A percentile compares a stretch with the other conserved stretches of the same genome.
phyloP scores from a whole-genome alignment of 306 rosid species.

The Clitoria ternatea region DNA sequence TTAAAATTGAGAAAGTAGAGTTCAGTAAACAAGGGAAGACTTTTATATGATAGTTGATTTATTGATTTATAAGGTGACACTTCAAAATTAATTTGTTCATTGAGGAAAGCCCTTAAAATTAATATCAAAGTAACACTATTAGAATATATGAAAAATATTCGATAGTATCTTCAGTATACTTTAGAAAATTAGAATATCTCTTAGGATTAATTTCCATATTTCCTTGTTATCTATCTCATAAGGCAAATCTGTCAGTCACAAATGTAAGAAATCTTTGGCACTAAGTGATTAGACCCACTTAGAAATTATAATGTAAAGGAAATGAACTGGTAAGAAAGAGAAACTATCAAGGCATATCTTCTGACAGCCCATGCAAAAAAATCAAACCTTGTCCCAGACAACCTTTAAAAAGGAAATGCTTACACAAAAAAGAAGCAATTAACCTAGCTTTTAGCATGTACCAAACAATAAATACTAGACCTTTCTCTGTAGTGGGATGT shows the following conservation, averaged over 20 bases:
- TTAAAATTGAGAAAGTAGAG: too few relatives aligned
- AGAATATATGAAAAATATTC: too few relatives aligned
- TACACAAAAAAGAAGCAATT: neutral
- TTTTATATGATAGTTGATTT: too few relatives aligned
- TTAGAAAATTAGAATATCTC: too few relatives aligned
- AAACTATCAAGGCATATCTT: neutral
- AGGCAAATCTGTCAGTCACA: neutral
- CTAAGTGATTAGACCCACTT: neutral
- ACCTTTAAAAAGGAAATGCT: neutral
- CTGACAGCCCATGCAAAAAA: neutral
- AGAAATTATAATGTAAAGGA: neutral
- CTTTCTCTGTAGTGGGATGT: conserved; percentile 71
- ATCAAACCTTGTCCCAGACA: neutral
- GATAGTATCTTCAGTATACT: too few relatives aligned
- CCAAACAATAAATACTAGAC: conserved; percentile 33
- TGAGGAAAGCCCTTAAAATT: neutral
- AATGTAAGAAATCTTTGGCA: neutral
- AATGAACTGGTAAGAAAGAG: neutral
- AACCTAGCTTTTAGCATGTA: neutral
- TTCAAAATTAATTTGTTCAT: neutral
- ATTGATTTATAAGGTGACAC: too few relatives aligned
- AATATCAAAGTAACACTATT: neutral
- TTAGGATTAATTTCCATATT: too few relatives aligned
- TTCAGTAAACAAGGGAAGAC: too few relatives aligned
- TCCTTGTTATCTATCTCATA: too few relatives aligned